Base-by-base conservation (phyloP, 495 filamentous ascomycete species). In the Lophiostoma macrostomum region DNA sequence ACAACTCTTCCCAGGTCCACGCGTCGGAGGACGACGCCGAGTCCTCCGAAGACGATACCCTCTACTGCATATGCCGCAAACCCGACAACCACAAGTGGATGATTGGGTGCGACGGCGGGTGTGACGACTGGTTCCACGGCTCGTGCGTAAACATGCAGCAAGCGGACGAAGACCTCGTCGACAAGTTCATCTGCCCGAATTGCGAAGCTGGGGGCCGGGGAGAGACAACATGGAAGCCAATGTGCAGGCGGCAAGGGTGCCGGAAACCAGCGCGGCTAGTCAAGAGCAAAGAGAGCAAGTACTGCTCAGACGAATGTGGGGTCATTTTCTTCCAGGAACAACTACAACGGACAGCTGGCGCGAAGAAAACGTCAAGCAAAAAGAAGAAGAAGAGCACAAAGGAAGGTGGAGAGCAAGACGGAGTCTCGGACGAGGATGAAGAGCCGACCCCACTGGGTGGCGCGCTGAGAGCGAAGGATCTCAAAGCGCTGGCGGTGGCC, bases 41-140 rank as follows among this genome's bases (percentile, higher is more conserved):
- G 0, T 60, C 56, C 3, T 60, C 56, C 12, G 72, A 73, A 16
- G 65, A 56, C 38, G 52, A 48, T 28, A 72, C 74, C 30, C 27
- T 84, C 12, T 88, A 82, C 64, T 88, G 85, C 68, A 82, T 87
- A 46, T 88, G 85, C 56, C 78, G 83, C 38, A 76, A 76, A 50
- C 81, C 81, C 13, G 85, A 88, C 60, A 83, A 86, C 55, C 84
- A 86, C 58, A 83, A 76, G 10, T 85, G 83, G 80, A 88, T 88
- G 85, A 85, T 88, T 58, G 81, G 70, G 4, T 88, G 85, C 55
- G 84, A 88, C 60, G 83, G 82, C 12, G 78, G 72, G 5, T 88
- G 85, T 53, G 80, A 87, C 23, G 85, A 87, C 63, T 88, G 85
- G 85, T 88, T 80, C 53, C 85, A 88, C 63, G 81, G 82, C 22